These are phyloP conservation scores for Silene conica DNA, from an alignment of 148 eudicot genomes.

Conservation along the genomic window DNA sequence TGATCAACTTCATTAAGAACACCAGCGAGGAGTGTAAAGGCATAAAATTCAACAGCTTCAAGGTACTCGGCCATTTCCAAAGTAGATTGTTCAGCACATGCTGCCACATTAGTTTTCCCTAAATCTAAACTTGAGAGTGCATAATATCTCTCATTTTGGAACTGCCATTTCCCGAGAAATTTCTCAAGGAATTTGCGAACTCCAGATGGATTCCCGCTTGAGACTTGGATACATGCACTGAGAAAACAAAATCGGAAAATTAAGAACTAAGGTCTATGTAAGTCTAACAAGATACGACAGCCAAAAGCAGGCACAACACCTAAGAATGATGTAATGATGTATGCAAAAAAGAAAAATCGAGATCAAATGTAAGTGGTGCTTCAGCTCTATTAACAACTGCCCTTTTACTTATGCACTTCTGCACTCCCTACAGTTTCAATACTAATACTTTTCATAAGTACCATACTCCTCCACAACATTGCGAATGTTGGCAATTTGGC, in stretches of 20 bases:
- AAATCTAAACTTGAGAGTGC: conserved; percentile 21
- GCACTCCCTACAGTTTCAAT: not conserved
- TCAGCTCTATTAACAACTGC: not conserved
- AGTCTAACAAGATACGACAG: not conserved
- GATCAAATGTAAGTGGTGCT: not conserved
- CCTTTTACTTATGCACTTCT: not conserved
- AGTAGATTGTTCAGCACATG: conserved; percentile 21
- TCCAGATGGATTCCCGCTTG: conserved; percentile 38
- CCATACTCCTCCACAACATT: too few relatives aligned
- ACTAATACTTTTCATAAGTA: not conserved
- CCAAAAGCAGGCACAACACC: not conserved
- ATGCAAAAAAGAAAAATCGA: not conserved
- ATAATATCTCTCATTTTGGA: conserved; percentile 38
- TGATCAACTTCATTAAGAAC: conserved; percentile 37
- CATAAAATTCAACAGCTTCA: conserved; percentile 77
- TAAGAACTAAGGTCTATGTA: not conserved
- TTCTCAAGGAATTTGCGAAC: conserved; percentile 65
- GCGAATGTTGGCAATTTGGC: not conserved
- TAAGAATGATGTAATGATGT: not conserved
- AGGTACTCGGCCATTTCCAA: conserved; percentile 59
- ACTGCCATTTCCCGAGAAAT: conserved; percentile 63
- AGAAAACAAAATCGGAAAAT: conserved; percentile 15
- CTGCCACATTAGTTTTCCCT: conserved; percentile 11
- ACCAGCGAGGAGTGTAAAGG: conserved; percentile 47
- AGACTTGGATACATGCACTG: conserved; percentile 76